Base-by-base conservation (phyloP, 2,329 filamentous ascomycete genomes). In the Penicillium sp. region DNA sequence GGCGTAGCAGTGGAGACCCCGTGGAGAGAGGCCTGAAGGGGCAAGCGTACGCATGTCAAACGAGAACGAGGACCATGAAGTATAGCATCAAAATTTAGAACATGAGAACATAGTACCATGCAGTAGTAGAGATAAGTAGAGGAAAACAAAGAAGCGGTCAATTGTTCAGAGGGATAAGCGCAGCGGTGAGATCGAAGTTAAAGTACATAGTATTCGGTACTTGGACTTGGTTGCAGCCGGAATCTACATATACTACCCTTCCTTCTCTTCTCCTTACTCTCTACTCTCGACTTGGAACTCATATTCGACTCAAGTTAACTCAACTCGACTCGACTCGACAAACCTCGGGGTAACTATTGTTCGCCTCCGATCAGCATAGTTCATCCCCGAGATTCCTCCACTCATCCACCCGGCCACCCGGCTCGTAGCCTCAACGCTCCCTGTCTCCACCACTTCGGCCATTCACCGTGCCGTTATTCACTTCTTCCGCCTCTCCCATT, bases 381-480 rank as follows among this genome's bases (percentile, higher is more conserved):
- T 27, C 23, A 31, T 34, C 31, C 14, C 16, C 14, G 4, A 34
- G 11, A 34, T 18, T 18, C 31, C 31, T 18, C 31, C 31, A 34
- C 31, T 16, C 14, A 16, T 32, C 29, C n/a, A 16, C 29, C n/a
- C 31, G 10, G 18, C 31, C 31, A 34, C 14, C 31, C 14, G 31
- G 14, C 27, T 18, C 16, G 14, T 18, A 34, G 31, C 31, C 31
- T 34, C 31, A 34, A 34, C 31, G 31, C 26, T 34, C 31, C 40
- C 40, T 44, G 46, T 51, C 52, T 49, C 54, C 56, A 54, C 44
- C 40, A 9, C 31, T 35, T 51, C 49, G 50, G 31, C 56, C 56
- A 59, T 40, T 59, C 40, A 59, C 56, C 51, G 49, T 36, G 22
- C 29, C 31, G 42, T 42, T 27, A 35, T 39, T 57, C 41, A 47